Conservation (phyloP, 2,329 filamentous ascomycete species). For the Colletotrichum brevisporum region DNA sequence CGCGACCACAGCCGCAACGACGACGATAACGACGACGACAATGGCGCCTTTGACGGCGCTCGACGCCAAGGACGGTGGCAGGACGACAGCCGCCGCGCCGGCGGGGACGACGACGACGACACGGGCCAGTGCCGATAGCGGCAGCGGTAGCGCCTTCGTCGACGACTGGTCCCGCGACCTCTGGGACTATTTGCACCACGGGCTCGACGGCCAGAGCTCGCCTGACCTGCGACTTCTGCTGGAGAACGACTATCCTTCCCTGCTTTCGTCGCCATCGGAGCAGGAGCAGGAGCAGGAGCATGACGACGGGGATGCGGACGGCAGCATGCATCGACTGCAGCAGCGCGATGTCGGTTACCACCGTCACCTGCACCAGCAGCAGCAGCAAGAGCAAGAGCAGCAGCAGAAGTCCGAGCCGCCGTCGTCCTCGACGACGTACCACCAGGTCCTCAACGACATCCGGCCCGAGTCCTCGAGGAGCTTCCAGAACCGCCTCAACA, state of each 20-base stretch:
- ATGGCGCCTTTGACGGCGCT: conserved; percentile 32
- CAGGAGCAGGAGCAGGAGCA: neutral
- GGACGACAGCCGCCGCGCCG: conserved; percentile 9
- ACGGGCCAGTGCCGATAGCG: conserved; percentile 34
- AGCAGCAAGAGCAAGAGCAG: neutral
- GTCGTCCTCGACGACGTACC: conserved; percentile 29
- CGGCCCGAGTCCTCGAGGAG: conserved; percentile 35
- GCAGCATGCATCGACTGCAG: no score
- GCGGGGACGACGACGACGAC: conserved; percentile 8
- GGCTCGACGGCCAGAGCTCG: conserved; percentile 37
- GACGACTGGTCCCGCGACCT: conserved; percentile 30
- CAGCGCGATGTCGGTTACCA: neutral
- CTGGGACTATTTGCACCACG: conserved; percentile 38
- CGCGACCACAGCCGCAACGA: conserved; percentile 16
- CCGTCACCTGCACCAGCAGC: neutral
- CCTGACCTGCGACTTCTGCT: conserved; percentile 24
- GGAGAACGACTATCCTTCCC: neutral
- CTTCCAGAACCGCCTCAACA: conserved; percentile 1
- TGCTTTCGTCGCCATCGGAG: no score
- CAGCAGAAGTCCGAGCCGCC: neutral
- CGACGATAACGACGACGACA: conserved; percentile 22
- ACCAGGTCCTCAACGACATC: conserved; percentile 18
- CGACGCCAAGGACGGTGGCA: conserved; percentile 24
- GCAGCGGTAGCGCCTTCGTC: no score
- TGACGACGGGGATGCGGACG: neutral